Evolutionary conservation across 1,139 yeast species (phyloP), one percentile per base, ranked within the genome.

Genomic region (Meyerozyma carpophila): DNA sequence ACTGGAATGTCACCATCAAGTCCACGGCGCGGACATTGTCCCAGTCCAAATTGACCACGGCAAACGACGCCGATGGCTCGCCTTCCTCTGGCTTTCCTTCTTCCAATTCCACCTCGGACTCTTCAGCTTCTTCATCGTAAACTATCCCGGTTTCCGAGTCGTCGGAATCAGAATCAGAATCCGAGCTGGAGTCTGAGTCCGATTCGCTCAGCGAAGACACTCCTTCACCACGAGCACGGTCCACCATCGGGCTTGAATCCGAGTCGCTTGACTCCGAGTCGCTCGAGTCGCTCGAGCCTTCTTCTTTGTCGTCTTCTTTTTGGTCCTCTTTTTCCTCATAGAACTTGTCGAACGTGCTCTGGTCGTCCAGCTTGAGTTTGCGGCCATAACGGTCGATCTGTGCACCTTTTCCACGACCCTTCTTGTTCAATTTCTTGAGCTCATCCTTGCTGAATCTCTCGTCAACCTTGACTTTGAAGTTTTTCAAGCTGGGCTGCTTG

Each of bases 41-140:
- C 98, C 98, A 94, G 60, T 94, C 98, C 77, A 94, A 73, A 57
- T 94, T 94, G 28, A 94, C 98, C 2, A 84, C 96, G 0, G 98
- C 98, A 59, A 94, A 74, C 5, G 87, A 70, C 32, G 70, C 68
- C 0, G 95, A 75, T 26, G 96, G 96, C 2, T 91, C 97, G 37
- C 96, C 95, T 47, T 81, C 83, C 42, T 87, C 93, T 10, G 94
- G 86, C 45, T 79, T 75, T 8, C 64, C 61, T 21, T 73, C 77
- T 51, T 82, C 91, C 3, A 71, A 52, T 49, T 81, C 88, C 20
- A 73, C 61, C 24, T 79, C 87, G 2, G 74, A 65, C 43, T 77
- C 83, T 21, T 63, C 73, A 25, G 37, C 37, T 14, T 73, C 83
- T 10, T 47, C 53, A 9, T 51, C 57, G 20, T 48, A 48, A 6